Conservation (phyloP, 1,284 basidiomycete species). For the Fomitopsis pinicola region DNA sequence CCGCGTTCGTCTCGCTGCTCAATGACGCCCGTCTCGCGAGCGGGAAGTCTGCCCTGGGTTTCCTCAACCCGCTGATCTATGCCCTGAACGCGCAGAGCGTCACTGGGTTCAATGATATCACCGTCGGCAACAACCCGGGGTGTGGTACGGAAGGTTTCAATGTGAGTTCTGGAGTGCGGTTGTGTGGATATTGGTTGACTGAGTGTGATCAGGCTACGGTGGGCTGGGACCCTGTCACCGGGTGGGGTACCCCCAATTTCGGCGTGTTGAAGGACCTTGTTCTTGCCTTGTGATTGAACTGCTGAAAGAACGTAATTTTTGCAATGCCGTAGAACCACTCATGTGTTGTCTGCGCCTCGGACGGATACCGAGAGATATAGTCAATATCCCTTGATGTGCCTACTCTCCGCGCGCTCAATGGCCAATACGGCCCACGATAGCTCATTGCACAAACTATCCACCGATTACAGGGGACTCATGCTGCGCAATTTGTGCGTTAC, state of each 20-base stretch:
- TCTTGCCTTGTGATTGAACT: too few species aligned
- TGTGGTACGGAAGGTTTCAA: conserved; percentile 28
- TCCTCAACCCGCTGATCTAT: conserved; percentile 48
- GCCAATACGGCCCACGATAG: too few species aligned
- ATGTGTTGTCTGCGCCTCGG: too few species aligned
- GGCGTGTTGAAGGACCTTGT: conserved; percentile 18
- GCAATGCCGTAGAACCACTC: too few species aligned
- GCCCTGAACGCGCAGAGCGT: conserved; percentile 16
- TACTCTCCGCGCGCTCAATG: too few species aligned
- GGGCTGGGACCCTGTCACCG: conserved; percentile 37
- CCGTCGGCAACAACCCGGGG: conserved; percentile 27
- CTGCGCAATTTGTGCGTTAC: too few species aligned
- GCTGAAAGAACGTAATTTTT: too few species aligned
- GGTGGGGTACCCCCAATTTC: conserved; percentile 31
- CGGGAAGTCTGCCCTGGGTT: conserved; percentile 41
- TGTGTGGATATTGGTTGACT: too few species aligned
- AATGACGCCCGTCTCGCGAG: conserved; percentile 46
- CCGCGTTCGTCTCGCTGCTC: conserved; percentile 46
- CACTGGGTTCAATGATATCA: conserved; percentile 42
- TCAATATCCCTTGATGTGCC: too few species aligned
- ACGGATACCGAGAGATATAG: too few species aligned
- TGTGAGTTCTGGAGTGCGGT: conserved; percentile 6
- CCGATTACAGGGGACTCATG: too few species aligned
- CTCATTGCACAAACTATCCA: too few species aligned
- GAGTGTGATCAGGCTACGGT: conserved; percentile 10